Conservation (phyloP, 352 stramenopile genomes). For the Globisporangium camurandrum region DNA sequence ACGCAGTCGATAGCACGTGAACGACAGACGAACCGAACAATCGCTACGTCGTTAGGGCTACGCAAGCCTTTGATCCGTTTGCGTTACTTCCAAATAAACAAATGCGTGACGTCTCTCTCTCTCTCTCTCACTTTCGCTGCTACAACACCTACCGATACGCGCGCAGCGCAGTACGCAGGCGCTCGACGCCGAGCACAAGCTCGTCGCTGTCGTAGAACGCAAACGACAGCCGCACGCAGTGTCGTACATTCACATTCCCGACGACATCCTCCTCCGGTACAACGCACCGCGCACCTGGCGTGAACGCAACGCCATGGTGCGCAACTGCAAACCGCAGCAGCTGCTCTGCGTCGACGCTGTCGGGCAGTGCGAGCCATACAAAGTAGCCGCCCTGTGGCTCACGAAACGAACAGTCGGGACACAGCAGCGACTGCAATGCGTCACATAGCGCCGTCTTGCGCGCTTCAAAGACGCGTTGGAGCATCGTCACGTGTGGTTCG, state of each 20-base stretch:
- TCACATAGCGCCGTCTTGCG: conserved; percentile 46
- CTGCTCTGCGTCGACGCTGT: conserved; percentile 30
- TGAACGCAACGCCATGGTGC: conserved; percentile 68
- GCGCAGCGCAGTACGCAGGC: conserved; percentile 14
- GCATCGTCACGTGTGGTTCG: conserved; percentile 34
- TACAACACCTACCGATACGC: background rate
- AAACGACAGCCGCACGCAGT: conserved; percentile 61
- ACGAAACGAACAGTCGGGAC: conserved; percentile 35
- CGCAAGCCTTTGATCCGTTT: too few species aligned
- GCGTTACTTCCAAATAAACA: too few species aligned
- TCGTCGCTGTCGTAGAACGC: conserved; percentile 77
- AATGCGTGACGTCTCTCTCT: too few species aligned
- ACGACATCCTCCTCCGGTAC: conserved; percentile 1
- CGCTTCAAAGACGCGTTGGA: conserved; percentile 30
- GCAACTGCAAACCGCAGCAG: conserved; percentile 40
- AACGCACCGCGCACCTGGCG: conserved; percentile 56
- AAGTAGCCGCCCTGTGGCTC: conserved; percentile 80
- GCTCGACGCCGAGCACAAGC: conserved; percentile 49
- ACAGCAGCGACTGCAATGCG: conserved; percentile 29
- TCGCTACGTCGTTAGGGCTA: too few species aligned
- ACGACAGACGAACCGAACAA: too few species aligned
- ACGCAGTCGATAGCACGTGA: conserved; percentile 15
- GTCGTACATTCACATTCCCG: conserved; percentile 21
- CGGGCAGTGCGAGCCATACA: conserved; percentile 63
- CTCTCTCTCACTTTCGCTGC: too few species aligned